Evolutionary conservation across 768 basidiomycete genomes (phyloP), one percentile per base, ranked within the genome.

Genomic region (Suillus discolor): DNA sequence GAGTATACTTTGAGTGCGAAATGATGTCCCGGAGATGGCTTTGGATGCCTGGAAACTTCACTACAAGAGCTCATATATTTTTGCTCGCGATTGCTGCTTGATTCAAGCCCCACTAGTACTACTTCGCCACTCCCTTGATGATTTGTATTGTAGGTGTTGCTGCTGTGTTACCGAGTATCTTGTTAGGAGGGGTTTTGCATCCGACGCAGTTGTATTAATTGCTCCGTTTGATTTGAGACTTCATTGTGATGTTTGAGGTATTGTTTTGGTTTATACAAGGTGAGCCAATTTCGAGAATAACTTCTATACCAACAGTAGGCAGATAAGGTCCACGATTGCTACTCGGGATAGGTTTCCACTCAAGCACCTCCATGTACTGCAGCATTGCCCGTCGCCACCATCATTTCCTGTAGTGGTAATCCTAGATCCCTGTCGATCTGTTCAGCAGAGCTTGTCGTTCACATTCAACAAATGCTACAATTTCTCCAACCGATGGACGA

Each of bases 1-100:
- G 83, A 85, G 53, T 90, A 89, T 73, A 65, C 73, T 62, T 65
- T 74, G 13, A 65, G 45, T 28, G 57, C 34, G 18, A 63, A 31
- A 12, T 63, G 38, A 63, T n/a, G 38, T 23, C 34, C 31, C 0
- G 25, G 18, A 18, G 57, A 25, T 59, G 23, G 9, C 8, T 41
- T 34, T 59, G 57, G 25, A 59, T 41, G 11, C 39, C 31, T 55
- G 53, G 31, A 31, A 20, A 55, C 34, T 20, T 55, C 39, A 42
- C 12, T 41, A 60, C 25, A 41, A 60, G 59, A 60, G 59, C 59
- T 20, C 39, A 60, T 60, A 60, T 60, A 42, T 42, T 60, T 60
- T 60, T 42, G 57, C 57, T 60, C 57, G 11, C 39, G n/a, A 28
- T 28, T 42, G 59, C 18, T 42, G 7, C 28, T 60, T 60, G 57